phyloP scores from a whole-genome alignment of 2,329 filamentous ascomycete genomes.

The Cladosporium sp. region DNA sequence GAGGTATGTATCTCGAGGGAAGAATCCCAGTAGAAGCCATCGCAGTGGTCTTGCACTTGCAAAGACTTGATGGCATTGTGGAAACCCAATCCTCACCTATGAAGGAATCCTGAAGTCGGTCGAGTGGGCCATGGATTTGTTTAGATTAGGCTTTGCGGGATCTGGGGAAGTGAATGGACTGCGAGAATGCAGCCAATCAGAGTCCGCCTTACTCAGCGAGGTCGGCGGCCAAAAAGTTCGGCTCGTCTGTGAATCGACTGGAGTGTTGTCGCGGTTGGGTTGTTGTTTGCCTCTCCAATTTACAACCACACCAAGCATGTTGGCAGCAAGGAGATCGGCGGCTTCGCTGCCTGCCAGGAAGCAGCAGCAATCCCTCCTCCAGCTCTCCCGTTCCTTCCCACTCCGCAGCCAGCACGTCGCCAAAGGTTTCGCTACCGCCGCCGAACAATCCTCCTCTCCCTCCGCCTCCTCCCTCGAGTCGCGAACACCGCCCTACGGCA shows the following conservation, averaged over 20 bases:
- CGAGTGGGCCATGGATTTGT: too few species aligned
- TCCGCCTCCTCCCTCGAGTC: slow-evolving; percentile 41
- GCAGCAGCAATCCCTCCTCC: slow-evolving; percentile 13
- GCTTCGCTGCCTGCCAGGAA: slow-evolving; percentile 13
- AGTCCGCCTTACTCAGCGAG: not conserved
- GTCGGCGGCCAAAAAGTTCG: not conserved
- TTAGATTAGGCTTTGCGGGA: too few species aligned
- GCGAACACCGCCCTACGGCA: slow-evolving; percentile 74
- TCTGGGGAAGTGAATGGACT: too few species aligned
- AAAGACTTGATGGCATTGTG: too few species aligned
- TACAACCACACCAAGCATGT: slow-evolving; percentile 15
- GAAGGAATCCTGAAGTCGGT: too few species aligned
- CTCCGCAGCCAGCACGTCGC: slow-evolving; percentile 21
- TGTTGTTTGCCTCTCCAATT: not conserved
- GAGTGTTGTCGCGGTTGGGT: not conserved
- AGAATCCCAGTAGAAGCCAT: too few species aligned
- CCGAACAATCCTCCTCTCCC: slow-evolving; percentile 15
- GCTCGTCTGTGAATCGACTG: not conserved
- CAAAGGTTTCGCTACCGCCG: slow-evolving; percentile 29
- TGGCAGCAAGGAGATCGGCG: slow-evolving; percentile 23
- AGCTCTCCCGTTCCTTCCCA: slow-evolving; percentile 19
- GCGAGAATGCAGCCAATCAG: not conserved
- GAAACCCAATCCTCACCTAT: too few species aligned
- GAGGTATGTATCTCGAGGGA: too few species aligned
- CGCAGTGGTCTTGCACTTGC: too few species aligned